phyloP scores from a whole-genome alignment of 2,329 filamentous ascomycete genomes.

The Aspergillus sp. region DNA sequence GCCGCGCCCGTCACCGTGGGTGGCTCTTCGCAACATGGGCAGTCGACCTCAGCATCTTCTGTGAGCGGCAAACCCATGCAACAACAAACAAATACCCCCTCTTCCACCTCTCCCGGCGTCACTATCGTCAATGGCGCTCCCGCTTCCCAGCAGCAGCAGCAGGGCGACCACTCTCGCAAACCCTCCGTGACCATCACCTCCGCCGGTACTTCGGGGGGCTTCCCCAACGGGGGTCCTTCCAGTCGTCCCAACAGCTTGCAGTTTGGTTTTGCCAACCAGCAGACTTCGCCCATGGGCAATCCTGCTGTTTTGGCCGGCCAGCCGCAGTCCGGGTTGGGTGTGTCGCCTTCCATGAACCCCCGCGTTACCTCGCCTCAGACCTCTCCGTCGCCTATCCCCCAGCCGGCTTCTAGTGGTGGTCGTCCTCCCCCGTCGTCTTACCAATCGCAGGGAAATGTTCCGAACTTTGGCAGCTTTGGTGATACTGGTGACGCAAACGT shows the following conservation, averaged over 20 bases:
- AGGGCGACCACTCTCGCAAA: conserved; percentile 73
- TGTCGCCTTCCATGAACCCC: conserved; percentile 56
- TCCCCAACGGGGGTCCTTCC: conserved; percentile 67
- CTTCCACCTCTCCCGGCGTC: conserved; percentile 35
- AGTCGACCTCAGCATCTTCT: conserved; percentile 62
- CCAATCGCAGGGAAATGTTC: conserved; percentile 62
- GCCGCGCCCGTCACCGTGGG: conserved; percentile 49
- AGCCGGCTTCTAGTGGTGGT: conserved; percentile 74
- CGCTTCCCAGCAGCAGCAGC: conserved; percentile 36
- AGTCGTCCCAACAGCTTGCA: conserved; percentile 57
- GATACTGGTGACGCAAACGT: conserved; percentile 64
- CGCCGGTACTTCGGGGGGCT: conserved; percentile 67
- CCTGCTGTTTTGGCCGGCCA: conserved; percentile 43
- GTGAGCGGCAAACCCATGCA: conserved; percentile 75
- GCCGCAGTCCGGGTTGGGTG: conserved; percentile 34
- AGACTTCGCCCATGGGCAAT: conserved; percentile 58
- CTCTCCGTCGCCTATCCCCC: conserved; percentile 89
- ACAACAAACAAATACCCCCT: conserved; percentile 14
- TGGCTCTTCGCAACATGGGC: conserved; percentile 48
- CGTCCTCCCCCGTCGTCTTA: conserved; percentile 74
- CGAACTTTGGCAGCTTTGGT: conserved; percentile 75
- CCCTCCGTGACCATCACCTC: conserved; percentile 87
- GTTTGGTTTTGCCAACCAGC: conserved; percentile 71
- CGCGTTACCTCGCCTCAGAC: conserved; percentile 75
- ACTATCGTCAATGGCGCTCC: conserved; percentile 61